Base-by-base conservation (phyloP, 139 green algal species). In the Chlamydomonas schloesseri region DNA sequence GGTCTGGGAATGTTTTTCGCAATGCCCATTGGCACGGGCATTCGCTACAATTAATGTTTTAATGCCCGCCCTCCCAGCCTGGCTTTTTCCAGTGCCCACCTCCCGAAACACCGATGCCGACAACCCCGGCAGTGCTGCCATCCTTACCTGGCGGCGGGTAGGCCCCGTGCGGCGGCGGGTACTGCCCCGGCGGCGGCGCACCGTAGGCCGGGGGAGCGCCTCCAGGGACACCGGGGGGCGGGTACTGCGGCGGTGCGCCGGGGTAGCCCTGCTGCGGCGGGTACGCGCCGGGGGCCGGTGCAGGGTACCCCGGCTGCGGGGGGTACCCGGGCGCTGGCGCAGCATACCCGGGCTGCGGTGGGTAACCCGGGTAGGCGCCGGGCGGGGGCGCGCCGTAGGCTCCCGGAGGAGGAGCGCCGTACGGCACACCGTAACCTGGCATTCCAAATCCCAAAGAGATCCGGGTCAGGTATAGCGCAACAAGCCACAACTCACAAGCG, bases 131-230 rank as follows among this genome's bases (percentile, higher is more conserved):
- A 73, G 18, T n/a, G 37, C 68, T 28, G 9, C 68, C 11, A 8
- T 13, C 8, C 6, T 50, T 8, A 62, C 55, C 33, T 36, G 33
- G 34, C 36, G 70, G 33, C 37, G 31, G 15, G 71, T 46, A 69
- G 53, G n/a, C 26, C 57, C 74, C 74, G 34, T 73, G 69, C 50
- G 58, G 58, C 3, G 76, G 77, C 13, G 77, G 64, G 62, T 74
- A 74, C 64, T 73, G 33, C 4, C 68, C 68, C 31, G 68, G 68
- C 68, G 62, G 62, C 62, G 68, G 68, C 17, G 68, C 68, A 31
- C 68, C 68, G 31, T 73, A 73, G 3, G 36, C 26, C 64, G 64
- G 29, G 20, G 18, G 55, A 8, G 53, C 13, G 13, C 13, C 53
- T 13, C 53, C 53, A 15, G 18, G 21, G 55, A 2, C 55, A 62